These are phyloP conservation scores for Microcos paniculata DNA, from an alignment of 345 rosid genomes.

Conservation along the genomic window DNA sequence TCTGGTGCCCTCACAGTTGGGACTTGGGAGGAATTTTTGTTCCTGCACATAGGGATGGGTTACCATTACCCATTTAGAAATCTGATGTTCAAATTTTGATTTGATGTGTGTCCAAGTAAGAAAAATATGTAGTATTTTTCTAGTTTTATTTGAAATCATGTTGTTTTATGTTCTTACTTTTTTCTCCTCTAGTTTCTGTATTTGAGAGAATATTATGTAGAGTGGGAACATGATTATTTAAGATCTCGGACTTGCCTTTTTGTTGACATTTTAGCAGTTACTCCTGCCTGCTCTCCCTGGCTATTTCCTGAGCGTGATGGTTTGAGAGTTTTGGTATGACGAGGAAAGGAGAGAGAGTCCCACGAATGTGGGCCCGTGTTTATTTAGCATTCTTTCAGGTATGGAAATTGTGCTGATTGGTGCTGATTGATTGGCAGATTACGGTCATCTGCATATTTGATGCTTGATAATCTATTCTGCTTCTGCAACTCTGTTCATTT, in stretches of 20 bases:
- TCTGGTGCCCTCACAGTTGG: not conserved
- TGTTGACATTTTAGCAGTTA: not conserved
- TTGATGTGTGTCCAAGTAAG: not conserved
- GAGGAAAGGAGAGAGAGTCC: not conserved
- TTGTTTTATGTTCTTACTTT: not conserved
- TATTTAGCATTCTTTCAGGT: not conserved
- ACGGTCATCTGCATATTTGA: too few relatives aligned
- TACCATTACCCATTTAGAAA: conserved; percentile 15
- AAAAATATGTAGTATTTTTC: not conserved
- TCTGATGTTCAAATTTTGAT: conserved; percentile 20
- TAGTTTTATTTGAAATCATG: conserved; percentile 17
- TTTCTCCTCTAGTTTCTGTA: not conserved
- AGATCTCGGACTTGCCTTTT: not conserved
- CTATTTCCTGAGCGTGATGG: not conserved
- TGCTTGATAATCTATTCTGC: too few relatives aligned
- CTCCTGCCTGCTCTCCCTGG: not conserved
- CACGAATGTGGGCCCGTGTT: not conserved
- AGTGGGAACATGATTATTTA: conserved; percentile 10
- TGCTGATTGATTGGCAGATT: too few relatives aligned
- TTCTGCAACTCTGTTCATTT: too few relatives aligned
- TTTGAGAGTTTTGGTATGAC: not conserved
- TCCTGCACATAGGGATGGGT: conserved; percentile 13
- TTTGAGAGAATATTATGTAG: conserved; percentile 9
- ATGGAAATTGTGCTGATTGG: not conserved
- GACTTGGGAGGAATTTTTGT: not conserved